Evolutionary conservation across 176 grass and related monocot genomes (phyloP).

Genomic region (Cenchrus purpureus): DNA sequence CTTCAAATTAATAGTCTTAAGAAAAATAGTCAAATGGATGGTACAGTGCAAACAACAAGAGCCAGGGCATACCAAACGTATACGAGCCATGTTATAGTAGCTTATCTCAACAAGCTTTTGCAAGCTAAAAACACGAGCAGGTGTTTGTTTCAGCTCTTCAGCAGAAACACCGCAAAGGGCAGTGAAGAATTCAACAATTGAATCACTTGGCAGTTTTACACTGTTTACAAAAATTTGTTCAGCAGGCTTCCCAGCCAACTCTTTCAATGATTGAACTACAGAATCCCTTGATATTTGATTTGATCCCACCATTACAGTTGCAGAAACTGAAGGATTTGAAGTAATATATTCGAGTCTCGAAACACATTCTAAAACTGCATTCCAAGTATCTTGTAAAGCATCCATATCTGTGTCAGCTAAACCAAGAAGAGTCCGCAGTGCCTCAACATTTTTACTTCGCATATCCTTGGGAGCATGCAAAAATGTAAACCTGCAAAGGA

Average conservation of each 20-base stretch:
- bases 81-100: slow-evolving; percentile 99
- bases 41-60: slow-evolving; percentile 34
- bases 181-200: slow-evolving; percentile 95
- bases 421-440: slow-evolving; percentile 85
- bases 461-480: slow-evolving; percentile 98
- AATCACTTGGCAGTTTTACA: slow-evolving; percentile 95
- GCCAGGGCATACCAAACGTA: slow-evolving; percentile 76
- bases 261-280: slow-evolving; percentile 84
- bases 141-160: slow-evolving; percentile 97
- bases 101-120: slow-evolving; percentile 99
- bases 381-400: slow-evolving; percentile 98
- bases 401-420: slow-evolving; percentile 90
- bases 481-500: slow-evolving; percentile 91
- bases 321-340: slow-evolving; percentile 77
- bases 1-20: not conserved
- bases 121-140: slow-evolving; percentile 94
- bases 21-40: slow-evolving; percentile 2
- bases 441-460: slow-evolving; percentile 99
- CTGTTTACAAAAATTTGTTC: slow-evolving; percentile 98
- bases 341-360: slow-evolving; percentile 97
- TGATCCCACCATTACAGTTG: slow-evolving; percentile 93
- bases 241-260: slow-evolving; percentile 90
- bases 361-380: slow-evolving; percentile 99
- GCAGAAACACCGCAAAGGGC: slow-evolving; percentile 90
- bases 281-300: slow-evolving; percentile 99